phyloP scores from a whole-genome alignment of 345 rosid genomes.

The Eucalyptus curtisii region DNA sequence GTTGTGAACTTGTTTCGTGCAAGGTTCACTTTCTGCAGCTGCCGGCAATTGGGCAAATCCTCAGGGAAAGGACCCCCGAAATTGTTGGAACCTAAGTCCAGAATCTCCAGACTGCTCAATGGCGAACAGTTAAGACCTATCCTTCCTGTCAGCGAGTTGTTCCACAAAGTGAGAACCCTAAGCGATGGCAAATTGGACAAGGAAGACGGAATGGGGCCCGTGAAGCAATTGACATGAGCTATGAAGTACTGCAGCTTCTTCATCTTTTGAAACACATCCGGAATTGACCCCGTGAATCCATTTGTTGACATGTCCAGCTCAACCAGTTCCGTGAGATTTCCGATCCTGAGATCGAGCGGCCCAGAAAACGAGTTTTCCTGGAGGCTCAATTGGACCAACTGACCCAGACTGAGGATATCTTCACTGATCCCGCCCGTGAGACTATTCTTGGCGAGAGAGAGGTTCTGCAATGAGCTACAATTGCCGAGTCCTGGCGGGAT shows the following conservation, averaged over 20 bases:
- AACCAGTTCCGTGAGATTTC: not conserved
- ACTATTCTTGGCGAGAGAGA: not conserved
- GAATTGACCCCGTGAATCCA: not conserved
- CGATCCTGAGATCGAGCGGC: not conserved
- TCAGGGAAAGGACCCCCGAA: not conserved
- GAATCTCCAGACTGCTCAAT: not conserved
- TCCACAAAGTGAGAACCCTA: not conserved
- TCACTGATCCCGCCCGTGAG: not conserved
- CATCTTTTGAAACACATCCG: constrained; percentile 1
- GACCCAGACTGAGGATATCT: not conserved
- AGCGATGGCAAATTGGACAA: not conserved
- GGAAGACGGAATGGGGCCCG: not conserved
- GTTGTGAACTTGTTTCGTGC: not conserved
- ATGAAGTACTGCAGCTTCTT: not conserved
- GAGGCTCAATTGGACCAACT: not conserved
- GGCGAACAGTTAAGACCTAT: not conserved
- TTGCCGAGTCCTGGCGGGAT: not conserved
- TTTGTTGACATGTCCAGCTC: not conserved
- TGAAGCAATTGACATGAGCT: not conserved
- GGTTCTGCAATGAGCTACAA: not conserved
- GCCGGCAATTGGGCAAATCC: not conserved
- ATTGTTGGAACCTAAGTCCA: not conserved
- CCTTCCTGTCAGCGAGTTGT: not conserved
- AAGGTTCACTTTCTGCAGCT: not conserved
- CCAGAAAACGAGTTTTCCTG: not conserved